Percentiles rank a stretch among this genome's conserved stretches.
These are phyloP conservation scores for Claviceps humidiphila DNA, from an alignment of 2,329 filamentous ascomycete species.

Conservation along the genomic window DNA sequence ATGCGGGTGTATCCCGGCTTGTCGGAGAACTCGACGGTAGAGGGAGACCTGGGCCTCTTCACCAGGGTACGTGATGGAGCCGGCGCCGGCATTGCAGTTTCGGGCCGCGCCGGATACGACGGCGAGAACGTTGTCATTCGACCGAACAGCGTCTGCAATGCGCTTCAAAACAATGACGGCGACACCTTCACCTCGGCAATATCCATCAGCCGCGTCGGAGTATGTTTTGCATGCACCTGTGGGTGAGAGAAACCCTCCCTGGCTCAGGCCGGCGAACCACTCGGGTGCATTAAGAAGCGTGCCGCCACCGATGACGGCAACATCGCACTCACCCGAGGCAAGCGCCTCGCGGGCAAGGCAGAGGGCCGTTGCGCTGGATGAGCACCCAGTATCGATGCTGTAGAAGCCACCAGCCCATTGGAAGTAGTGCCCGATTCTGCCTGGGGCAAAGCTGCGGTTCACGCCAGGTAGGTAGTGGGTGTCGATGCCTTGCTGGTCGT, in stretches of 20 bases:
- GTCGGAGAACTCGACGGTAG: constrained; percentile 51
- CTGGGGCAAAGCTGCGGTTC: constrained; percentile 2
- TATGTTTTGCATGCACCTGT: constrained; percentile 52
- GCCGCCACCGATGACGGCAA: constrained; percentile 37
- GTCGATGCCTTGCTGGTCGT: constrained; percentile 58
- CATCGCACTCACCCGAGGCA: constrained; percentile 54
- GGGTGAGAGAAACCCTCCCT: neutral
- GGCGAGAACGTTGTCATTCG: constrained; percentile 65
- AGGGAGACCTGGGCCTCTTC: constrained; percentile 60
- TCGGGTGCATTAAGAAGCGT: constrained; percentile 45
- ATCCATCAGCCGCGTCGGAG: constrained; percentile 68
- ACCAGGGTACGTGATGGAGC: constrained; percentile 75
- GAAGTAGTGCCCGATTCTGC: constrained; percentile 23
- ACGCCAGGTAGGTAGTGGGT: constrained; percentile 10
- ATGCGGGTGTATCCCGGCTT: constrained; percentile 60
- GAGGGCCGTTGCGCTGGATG: constrained; percentile 56
- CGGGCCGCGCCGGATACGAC: constrained; percentile 63
- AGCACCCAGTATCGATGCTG: constrained; percentile 67
- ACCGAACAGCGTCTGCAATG: constrained; percentile 61
- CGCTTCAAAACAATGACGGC: constrained; percentile 66
- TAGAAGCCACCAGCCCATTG: constrained; percentile 37
- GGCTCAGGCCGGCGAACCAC: constrained; percentile 60
- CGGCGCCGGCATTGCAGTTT: constrained; percentile 69
- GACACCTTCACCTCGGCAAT: constrained; percentile 66
- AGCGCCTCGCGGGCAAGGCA: constrained; percentile 39